Evolutionary conservation across 2,329 filamentous ascomycete species (phyloP), one percentile per base, ranked within the genome.

Genomic region (Trichophyton equinum): DNA sequence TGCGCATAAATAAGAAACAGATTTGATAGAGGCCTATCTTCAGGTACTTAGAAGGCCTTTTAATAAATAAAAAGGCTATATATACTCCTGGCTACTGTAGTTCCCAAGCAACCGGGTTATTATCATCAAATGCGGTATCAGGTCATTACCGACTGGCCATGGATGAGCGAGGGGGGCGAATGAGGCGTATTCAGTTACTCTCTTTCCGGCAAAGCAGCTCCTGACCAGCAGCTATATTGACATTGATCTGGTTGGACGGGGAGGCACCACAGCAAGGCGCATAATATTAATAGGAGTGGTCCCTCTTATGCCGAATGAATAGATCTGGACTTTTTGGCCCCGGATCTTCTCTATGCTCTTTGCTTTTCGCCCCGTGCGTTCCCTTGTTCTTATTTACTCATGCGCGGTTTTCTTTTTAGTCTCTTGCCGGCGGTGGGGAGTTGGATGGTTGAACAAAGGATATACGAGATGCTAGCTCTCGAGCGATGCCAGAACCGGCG

Each of bases 401-500:
- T 53, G 49, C 49, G 49, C 25, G 49, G 13, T 27, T 15, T 53
- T 53, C 27, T 53, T 18, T 51, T 53, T 53, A 53, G 49, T 9
- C 22, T 53, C 27, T 53, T 30, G 49, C 15, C 22, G 18, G 18
- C 13, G 22, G 49, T 27, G 27, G 9, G n/a, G 22, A 51, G 46
- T 51, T 51, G 46, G 46, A 51, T 22, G 27, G 49, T 53, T 53
- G 49, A 53, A 53, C 49, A 53, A 53, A 53, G 49, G 49, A 30
- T 22, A 33, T 27, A 53, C 13, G 11, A 53, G 27, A 53, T 22
- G 27, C 49, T 53, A 53, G n/a, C 6, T 33, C 22, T 30, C 13
- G 49, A 22, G 44, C 44, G n/a, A 46, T 47, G 44, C 44, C 44
- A 47, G 44, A 47, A 25, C 44, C 49, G 49, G 22, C 49, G 49